These are phyloP conservation scores for Candida sp. DNA, from an alignment of 1,139 yeast genomes.

Conservation along the genomic window DNA sequence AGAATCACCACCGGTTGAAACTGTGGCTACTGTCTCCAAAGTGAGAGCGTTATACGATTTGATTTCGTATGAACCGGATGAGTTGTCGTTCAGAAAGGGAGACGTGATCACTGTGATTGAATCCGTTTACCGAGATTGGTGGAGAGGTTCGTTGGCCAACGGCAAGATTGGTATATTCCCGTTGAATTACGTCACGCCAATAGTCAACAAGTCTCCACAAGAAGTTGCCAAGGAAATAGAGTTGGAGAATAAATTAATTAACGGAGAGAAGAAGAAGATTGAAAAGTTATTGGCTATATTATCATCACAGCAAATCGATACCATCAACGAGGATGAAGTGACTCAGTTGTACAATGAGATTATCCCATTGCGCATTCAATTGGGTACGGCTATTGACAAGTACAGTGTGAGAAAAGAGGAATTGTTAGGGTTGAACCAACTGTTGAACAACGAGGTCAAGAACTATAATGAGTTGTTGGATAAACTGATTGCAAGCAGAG, in stretches of 20 bases:
- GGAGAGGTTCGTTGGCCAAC: constrained; percentile 80
- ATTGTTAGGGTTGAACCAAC: constrained; percentile 67
- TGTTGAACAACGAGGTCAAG: constrained; percentile 68
- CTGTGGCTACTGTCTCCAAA: constrained; percentile 58
- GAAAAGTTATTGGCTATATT: constrained; percentile 68
- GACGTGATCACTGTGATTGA: constrained; percentile 87
- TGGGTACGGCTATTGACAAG: constrained; percentile 76
- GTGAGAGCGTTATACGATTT: constrained; percentile 90
- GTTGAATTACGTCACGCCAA: constrained; percentile 84
- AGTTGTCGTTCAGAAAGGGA: constrained; percentile 72
- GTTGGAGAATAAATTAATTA: constrained; percentile 31
- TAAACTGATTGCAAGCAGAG: constrained; percentile 34
- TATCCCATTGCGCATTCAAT: constrained; percentile 72
- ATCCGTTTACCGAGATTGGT: constrained; percentile 93
- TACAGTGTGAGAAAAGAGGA: constrained; percentile 79
- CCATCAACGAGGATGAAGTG: constrained; percentile 44
- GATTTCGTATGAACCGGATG: constrained; percentile 71
- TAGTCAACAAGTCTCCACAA: constrained; percentile 66
- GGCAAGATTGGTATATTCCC: constrained; percentile 95
- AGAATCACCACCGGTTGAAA: constrained; percentile 22
- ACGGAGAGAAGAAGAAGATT: constrained; percentile 49
- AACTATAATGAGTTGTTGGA: constrained; percentile 76
- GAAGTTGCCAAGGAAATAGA: constrained; percentile 36
- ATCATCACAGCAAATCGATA: constrained; percentile 37
- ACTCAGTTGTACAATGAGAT: constrained; percentile 68